These are phyloP conservation scores for Forsythia viridissima DNA, from an alignment of 257 asterid species.

Conservation along the genomic window DNA sequence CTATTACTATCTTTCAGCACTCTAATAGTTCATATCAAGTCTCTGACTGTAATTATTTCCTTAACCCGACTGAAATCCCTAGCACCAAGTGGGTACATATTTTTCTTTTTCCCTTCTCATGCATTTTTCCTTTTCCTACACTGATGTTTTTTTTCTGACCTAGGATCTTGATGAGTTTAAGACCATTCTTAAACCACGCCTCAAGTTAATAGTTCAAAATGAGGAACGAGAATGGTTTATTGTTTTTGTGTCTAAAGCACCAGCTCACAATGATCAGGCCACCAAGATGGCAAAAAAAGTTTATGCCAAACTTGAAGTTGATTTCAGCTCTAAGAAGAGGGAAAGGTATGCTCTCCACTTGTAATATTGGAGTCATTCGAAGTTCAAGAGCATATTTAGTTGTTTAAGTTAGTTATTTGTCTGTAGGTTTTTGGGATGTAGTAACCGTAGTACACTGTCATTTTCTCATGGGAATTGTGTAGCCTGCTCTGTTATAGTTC, in stretches of 20 bases:
- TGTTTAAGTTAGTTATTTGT: conserved; percentile 10
- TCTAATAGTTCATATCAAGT: background rate
- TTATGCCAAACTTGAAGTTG: conserved; percentile 91
- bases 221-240: conserved; percentile 99
- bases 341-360: conserved; percentile 63
- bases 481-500: background rate
- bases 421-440: conserved; percentile 17
- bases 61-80: conserved; percentile 10
- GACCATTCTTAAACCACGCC: conserved; percentile 96
- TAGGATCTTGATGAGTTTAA: conserved; percentile 99
- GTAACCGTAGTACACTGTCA: background rate
- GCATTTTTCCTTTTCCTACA: conserved; percentile 13
- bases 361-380: conserved; percentile 7
- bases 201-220: conserved; percentile 92
- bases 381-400: conserved; percentile 3
- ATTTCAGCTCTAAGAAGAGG: conserved; percentile 95
- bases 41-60: conserved; percentile 4
- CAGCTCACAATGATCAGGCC: conserved; percentile 92
- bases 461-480: background rate
- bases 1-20: conserved; percentile 5
- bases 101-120: conserved; percentile 2
- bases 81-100: conserved; percentile 12
- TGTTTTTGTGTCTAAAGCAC: conserved; percentile 91
- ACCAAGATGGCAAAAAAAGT: conserved; percentile 97
- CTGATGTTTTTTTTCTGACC: conserved; percentile 22